A percentile compares a stretch with the other conserved stretches of the same genome.
phyloP scores from a whole-genome alignment of 2,329 filamentous ascomycete genomes.

The Erysiphe neolycopersici region DNA sequence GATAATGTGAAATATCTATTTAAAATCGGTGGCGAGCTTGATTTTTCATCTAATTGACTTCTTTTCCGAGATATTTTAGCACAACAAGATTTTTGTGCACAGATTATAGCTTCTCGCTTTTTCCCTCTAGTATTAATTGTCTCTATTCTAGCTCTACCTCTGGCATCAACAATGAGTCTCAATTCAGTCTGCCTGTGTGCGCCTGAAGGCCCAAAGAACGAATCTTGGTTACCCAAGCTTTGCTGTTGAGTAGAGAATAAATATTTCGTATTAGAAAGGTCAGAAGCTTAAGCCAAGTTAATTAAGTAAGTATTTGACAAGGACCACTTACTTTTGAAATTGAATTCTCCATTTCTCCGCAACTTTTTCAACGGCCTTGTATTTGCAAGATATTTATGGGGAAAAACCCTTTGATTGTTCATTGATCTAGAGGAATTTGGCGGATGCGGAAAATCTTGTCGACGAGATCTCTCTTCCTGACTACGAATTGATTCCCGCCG shows the following conservation, averaged over 20 bases:
- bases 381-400: slow-evolving; percentile 4
- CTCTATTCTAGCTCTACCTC: slow-evolving; percentile 20
- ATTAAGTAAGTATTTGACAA: slow-evolving; percentile 2
- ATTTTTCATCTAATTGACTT: too few species aligned
- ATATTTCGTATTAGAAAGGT: slow-evolving; percentile 3
- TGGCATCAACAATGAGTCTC: slow-evolving; percentile 35
- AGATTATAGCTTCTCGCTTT: too few species aligned
- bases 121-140: slow-evolving; percentile 1
- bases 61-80: too few species aligned
- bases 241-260: slow-evolving; percentile 22
- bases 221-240: slow-evolving; percentile 23
- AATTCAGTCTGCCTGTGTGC: slow-evolving; percentile 25
- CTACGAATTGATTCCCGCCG: slow-evolving; percentile 11
- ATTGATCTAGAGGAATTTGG: too few species aligned
- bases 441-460: neutral
- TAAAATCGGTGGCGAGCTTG: too few species aligned
- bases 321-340: too few species aligned
- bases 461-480: slow-evolving; percentile 11
- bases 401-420: slow-evolving; percentile 7
- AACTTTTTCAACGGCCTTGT: slow-evolving; percentile 2
- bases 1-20: too few species aligned
- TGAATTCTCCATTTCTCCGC: too few species aligned
- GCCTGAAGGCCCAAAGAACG: slow-evolving; percentile 26
- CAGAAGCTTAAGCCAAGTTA: slow-evolving; percentile 6
- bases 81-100: too few species aligned